Evolutionary conservation across 148 eudicot species (phyloP).

Genomic region (Pouteria glomerata): DNA sequence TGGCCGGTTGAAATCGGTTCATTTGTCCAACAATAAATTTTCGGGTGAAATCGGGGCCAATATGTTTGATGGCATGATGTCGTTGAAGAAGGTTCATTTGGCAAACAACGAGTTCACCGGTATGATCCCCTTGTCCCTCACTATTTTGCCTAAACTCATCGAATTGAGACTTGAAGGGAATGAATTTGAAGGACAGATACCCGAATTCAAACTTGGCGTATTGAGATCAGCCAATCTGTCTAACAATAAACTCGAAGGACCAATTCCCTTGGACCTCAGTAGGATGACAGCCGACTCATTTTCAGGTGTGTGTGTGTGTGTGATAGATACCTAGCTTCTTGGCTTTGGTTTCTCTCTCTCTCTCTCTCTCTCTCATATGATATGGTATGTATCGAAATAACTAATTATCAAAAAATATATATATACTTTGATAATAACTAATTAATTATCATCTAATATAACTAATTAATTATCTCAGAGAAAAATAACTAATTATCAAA

Average conservation of each 20-base stretch:
- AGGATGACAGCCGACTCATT: constrained; percentile 30
- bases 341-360: too few species aligned
- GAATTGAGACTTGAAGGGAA: constrained; percentile 40
- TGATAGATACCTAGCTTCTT: too few species aligned
- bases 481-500: too few species aligned
- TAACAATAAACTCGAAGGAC: constrained; percentile 46
- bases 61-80: constrained; percentile 30
- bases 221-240: constrained; percentile 38
- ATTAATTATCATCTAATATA: too few species aligned
- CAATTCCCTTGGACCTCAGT: constrained; percentile 37
- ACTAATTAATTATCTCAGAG: too few species aligned
- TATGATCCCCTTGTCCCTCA: constrained; percentile 34
- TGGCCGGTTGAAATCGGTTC: constrained; percentile 18
- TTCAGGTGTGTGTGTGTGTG: constrained; percentile 44
- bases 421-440: too few species aligned
- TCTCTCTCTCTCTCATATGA: too few species aligned
- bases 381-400: too few species aligned
- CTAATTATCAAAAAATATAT: too few species aligned
- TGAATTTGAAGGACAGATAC: constrained; percentile 42
- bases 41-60: constrained; percentile 29
- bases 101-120: constrained; percentile 35
- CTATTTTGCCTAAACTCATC: constrained; percentile 24
- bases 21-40: constrained; percentile 39
- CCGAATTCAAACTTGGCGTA: constrained; percentile 22
- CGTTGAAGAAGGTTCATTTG: constrained; percentile 30